phyloP scores from a whole-genome alignment of 2,329 filamentous ascomycete genomes.

The Beauveria bassiana region DNA sequence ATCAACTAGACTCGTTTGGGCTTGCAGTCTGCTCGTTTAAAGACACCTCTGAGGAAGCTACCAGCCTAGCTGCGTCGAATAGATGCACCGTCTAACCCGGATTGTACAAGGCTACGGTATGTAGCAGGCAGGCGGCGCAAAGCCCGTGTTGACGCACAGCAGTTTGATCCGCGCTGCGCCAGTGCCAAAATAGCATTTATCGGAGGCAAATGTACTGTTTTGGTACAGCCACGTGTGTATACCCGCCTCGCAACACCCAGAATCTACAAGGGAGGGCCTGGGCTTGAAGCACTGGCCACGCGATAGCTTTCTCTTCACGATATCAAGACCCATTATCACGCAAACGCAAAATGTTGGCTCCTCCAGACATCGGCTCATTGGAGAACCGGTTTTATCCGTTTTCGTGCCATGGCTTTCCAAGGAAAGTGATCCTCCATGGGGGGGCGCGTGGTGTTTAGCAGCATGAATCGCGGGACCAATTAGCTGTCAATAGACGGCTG shows the following conservation, averaged over 20 bases:
- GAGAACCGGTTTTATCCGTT: neutral
- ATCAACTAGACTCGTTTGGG: neutral
- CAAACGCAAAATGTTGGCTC: neutral
- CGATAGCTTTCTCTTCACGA: slow-evolving; percentile 4
- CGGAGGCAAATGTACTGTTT: neutral
- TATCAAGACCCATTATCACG: neutral
- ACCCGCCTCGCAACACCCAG: neutral
- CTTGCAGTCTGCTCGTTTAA: neutral
- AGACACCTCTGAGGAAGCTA: neutral
- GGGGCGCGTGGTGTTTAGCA: neutral
- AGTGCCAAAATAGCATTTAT: neutral
- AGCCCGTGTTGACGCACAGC: neutral
- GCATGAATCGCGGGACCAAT: neutral
- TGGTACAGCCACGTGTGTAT: neutral
- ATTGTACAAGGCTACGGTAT: neutral
- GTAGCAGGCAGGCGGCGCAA: slow-evolving; percentile 2
- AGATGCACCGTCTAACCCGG: neutral
- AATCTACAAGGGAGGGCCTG: neutral
- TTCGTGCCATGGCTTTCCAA: neutral
- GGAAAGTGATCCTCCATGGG: neutral
- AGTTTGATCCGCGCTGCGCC: neutral
- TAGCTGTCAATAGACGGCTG: neutral
- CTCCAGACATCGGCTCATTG: neutral
- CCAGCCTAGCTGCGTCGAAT: neutral
- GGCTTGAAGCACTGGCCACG: neutral